phyloP scores from a whole-genome alignment of 176 grass and related monocot species.

The Melocanna baccifera region DNA sequence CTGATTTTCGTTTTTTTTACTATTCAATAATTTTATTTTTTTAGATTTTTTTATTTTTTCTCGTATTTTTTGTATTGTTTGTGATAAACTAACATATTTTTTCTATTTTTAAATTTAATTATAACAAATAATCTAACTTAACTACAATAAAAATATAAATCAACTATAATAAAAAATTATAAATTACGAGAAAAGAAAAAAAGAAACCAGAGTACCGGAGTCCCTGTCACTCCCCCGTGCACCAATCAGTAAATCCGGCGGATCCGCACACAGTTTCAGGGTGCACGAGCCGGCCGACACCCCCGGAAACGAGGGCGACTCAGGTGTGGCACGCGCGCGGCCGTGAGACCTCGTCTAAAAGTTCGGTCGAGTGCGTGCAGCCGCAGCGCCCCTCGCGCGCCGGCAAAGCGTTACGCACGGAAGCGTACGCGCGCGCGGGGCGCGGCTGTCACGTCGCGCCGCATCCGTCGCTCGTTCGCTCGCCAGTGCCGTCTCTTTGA shows the following conservation, averaged over 20 bases:
- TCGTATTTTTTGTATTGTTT: no score
- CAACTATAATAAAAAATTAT: no score
- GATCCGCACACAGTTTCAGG: neutral
- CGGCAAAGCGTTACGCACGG: neutral
- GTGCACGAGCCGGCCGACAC: neutral
- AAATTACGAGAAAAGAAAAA: no score
- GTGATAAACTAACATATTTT: no score
- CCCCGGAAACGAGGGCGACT: neutral
- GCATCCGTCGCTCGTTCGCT: neutral
- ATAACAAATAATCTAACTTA: no score
- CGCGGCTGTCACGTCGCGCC: neutral
- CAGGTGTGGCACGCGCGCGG: neutral
- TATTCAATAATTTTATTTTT: no score
- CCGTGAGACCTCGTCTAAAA: neutral
- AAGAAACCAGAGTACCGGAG: neutral
- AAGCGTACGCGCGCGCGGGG: neutral
- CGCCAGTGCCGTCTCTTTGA: neutral
- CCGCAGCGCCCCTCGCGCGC: constrained; percentile 21
- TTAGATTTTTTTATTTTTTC: no score
- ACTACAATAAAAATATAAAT: no score
- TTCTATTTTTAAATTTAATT: no score
- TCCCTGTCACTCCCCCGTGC: neutral
- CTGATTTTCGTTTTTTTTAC: no score
- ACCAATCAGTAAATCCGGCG: neutral
- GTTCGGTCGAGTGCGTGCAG: neutral